A percentile compares a stretch with the other conserved stretches of the same genome.
phyloP scores from a whole-genome alignment of 495 filamentous ascomycete species.

The Trichoderma asperelloides region DNA sequence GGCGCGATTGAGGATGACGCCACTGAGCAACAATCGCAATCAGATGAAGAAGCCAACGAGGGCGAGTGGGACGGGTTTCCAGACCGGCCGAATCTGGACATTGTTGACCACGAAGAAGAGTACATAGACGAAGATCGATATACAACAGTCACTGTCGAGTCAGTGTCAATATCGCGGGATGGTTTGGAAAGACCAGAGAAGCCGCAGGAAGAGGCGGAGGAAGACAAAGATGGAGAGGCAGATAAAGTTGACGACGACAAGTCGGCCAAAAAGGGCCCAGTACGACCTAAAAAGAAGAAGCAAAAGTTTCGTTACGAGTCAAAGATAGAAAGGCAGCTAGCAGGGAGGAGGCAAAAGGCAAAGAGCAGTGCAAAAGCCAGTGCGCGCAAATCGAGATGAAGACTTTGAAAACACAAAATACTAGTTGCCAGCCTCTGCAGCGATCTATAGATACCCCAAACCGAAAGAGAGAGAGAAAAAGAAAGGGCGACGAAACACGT shows the following conservation, averaged over 20 bases:
- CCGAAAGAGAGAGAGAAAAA: not conserved
- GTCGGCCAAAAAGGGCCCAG: constrained; percentile 14
- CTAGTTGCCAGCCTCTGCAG: constrained; percentile 1
- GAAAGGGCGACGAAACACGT: not conserved
- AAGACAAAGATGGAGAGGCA: constrained; percentile 27
- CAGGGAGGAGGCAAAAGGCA: constrained; percentile 55
- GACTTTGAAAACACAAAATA: not conserved
- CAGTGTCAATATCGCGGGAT: constrained; percentile 71
- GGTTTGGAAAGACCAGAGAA: constrained; percentile 43
- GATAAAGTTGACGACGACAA: constrained; percentile 17
- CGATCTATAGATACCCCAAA: constrained; percentile 6
- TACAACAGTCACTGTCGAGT: constrained; percentile 87
- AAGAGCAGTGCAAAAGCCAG: constrained; percentile 42
- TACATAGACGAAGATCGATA: constrained; percentile 95
- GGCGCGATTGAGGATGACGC: constrained; percentile 36
- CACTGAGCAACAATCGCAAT: constrained; percentile 19
- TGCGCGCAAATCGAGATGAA: not conserved
- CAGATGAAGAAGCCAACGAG: constrained; percentile 33
- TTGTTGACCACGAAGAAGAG: constrained; percentile 75
- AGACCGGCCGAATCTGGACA: constrained; percentile 31
- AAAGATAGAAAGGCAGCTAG: constrained; percentile 63
- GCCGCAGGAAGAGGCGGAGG: constrained; percentile 36
- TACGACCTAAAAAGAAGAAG: constrained; percentile 66
- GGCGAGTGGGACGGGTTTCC: constrained; percentile 54
- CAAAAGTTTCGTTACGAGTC: constrained; percentile 89